A percentile compares a stretch with the other conserved stretches of the same genome.
Evolutionary conservation across 148 eudicot genomes (phyloP).

Genomic region (Amaranthus hypochondriacus): DNA sequence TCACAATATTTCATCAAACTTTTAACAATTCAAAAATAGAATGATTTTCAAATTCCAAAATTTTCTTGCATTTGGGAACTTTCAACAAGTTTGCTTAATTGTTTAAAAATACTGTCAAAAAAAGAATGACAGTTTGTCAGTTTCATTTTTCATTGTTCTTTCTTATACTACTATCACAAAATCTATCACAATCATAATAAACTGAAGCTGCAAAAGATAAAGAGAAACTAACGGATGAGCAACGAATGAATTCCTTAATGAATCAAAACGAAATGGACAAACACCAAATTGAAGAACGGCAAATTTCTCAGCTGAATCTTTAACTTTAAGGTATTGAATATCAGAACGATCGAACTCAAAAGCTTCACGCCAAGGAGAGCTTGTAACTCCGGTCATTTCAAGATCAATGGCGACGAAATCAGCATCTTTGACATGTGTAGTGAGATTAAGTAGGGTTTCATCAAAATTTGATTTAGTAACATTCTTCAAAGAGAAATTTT

Average conservation of each 20-base stretch:
- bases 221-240: slow-evolving; percentile 78
- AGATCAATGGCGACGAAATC: slow-evolving; percentile 85
- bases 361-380: slow-evolving; percentile 86
- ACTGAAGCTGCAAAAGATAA: not conserved
- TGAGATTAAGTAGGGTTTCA: slow-evolving; percentile 48
- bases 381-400: slow-evolving; percentile 88
- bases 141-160: too few relatives aligned
- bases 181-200: not conserved
- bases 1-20: too few relatives aligned
- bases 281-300: slow-evolving; percentile 92
- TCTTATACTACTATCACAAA: not conserved
- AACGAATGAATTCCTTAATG: slow-evolving; percentile 38
- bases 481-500: slow-evolving; percentile 59
- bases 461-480: slow-evolving; percentile 79
- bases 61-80: too few relatives aligned
- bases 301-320: slow-evolving; percentile 81
- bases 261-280: slow-evolving; percentile 93
- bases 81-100: too few relatives aligned
- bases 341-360: slow-evolving; percentile 69
- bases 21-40: too few relatives aligned
- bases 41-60: too few relatives aligned
- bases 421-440: slow-evolving; percentile 49
- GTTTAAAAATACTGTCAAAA: too few relatives aligned
- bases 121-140: too few relatives aligned
- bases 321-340: slow-evolving; percentile 67